Evolutionary conservation across 768 basidiomycete genomes (phyloP).

Genomic region (Mycena pura): DNA sequence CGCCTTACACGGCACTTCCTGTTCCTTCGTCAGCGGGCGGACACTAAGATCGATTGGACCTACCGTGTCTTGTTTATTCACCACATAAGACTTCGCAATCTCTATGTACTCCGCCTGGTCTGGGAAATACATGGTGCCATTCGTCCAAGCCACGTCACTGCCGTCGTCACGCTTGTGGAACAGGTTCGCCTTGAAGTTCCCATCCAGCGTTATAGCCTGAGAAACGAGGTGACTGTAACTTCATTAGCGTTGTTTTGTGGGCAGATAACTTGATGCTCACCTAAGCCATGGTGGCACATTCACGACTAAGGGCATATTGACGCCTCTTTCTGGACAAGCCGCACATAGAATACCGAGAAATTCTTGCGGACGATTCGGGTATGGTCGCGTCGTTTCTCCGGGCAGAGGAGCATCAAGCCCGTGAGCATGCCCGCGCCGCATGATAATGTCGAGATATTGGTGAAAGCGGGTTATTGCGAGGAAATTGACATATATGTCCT

Average conservation of each 20-base stretch:
- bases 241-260: background rate
- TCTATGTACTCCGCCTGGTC: background rate
- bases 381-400: background rate
- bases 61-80: background rate
- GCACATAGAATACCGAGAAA: background rate
- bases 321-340: background rate
- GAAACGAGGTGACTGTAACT: background rate
- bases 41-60: background rate
- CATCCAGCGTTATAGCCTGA: background rate
- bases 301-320: background rate
- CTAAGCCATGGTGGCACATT: background rate
- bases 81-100: background rate
- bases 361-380: background rate
- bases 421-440: background rate
- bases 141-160: background rate
- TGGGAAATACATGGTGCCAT: background rate
- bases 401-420: background rate
- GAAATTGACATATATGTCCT: constrained; percentile 6
- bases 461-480: constrained; percentile 1
- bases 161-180: background rate
- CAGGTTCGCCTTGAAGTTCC: too few species aligned
- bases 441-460: background rate
- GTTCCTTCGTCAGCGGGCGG: background rate
- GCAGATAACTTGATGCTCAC: background rate
- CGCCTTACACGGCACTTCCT: background rate